A percentile compares a stretch with the other conserved stretches of the same genome.
Conservation (phyloP, 305 asterid genomes). For the Fraxinus platypoda region DNA sequence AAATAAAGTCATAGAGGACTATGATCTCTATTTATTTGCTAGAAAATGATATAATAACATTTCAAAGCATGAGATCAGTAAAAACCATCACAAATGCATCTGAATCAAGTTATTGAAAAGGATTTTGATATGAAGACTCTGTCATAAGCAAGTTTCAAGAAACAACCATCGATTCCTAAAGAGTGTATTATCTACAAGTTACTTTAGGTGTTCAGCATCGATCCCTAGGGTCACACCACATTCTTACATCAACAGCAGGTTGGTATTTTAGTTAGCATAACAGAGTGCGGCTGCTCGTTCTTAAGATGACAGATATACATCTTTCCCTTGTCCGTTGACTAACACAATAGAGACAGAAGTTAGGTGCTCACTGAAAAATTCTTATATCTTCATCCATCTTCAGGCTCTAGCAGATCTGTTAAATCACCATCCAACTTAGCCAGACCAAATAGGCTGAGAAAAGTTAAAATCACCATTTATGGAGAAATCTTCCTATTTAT, state of each 20-base stretch:
- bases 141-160: not conserved
- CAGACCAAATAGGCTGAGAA: not conserved
- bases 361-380: not conserved
- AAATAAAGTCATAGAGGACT: not conserved
- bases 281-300: not conserved
- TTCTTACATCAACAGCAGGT: not conserved
- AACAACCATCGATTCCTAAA: not conserved
- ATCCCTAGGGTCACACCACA: not conserved
- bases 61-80: not conserved
- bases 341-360: not conserved
- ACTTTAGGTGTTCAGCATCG: not conserved
- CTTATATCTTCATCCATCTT: slow-evolving; percentile 3
- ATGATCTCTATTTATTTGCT: not conserved
- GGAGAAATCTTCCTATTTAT: not conserved
- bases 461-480: not conserved
- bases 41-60: not conserved
- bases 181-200: not conserved
- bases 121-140: not conserved
- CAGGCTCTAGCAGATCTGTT: not conserved
- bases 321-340: not conserved
- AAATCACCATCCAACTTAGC: not conserved
- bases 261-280: not conserved
- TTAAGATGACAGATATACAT: not conserved
- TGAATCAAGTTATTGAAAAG: not conserved
- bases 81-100: slow-evolving; percentile 4